Evolutionary conservation across 208 protist genomes (phyloP).

Genomic region (Trypanosoma brucei): DNA sequence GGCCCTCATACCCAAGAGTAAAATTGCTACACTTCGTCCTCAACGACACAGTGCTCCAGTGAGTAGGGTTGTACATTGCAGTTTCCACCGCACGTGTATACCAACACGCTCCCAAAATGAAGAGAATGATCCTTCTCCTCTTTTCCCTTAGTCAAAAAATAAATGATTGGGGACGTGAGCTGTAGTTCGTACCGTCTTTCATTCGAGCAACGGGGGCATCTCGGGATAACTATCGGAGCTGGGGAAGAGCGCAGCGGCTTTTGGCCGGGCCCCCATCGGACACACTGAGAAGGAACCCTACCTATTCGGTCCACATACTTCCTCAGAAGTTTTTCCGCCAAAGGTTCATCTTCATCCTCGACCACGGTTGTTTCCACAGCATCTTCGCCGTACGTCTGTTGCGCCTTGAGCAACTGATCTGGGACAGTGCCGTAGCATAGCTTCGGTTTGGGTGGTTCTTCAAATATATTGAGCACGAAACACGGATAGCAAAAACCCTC

Average conservation of each 20-base stretch:
- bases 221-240: conserved; percentile 29
- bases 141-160: conserved; percentile 64
- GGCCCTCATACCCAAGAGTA: background rate
- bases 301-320: conserved; percentile 80
- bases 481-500: conserved; percentile 50
- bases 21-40: conserved; percentile 63
- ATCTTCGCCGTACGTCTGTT: conserved; percentile 48
- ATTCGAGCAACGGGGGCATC: conserved; percentile 54
- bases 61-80: conserved; percentile 53
- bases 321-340: conserved; percentile 50
- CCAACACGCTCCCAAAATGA: conserved; percentile 80
- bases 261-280: conserved; percentile 78
- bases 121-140: conserved; percentile 53
- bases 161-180: conserved; percentile 74
- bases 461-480: conserved; percentile 60
- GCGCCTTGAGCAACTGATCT: conserved; percentile 46
- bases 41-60: conserved; percentile 60
- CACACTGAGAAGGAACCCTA: conserved; percentile 68
- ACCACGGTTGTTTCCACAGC: conserved; percentile 59
- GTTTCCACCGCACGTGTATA: conserved; percentile 73
- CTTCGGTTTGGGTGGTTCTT: conserved; percentile 49
- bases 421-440: conserved; percentile 19
- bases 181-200: conserved; percentile 74
- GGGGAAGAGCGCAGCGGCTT: conserved; percentile 49
- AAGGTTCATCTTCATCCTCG: conserved; percentile 72